Evolutionary conservation across 768 basidiomycete genomes (phyloP), one percentile per base, ranked within the genome.

Genomic region (Lactarius sp.): DNA sequence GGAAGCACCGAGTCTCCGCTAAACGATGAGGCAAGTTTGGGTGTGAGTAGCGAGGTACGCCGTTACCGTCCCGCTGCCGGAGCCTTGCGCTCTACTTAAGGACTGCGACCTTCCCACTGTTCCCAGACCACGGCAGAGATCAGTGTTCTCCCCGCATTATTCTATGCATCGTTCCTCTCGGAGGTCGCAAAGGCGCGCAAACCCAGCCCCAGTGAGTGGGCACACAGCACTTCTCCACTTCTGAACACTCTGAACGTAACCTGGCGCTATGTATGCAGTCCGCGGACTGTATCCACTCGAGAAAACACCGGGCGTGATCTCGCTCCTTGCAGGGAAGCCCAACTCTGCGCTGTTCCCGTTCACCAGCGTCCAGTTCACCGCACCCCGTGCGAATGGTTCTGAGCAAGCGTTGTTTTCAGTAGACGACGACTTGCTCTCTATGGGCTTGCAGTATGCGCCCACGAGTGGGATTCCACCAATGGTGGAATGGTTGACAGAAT

Each of bases 261-360:
- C 33, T 44, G 8, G 14, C 31, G 13, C 46, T n/a, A 42, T 36
- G 8, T n/a, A 18, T 33, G 12, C 69, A 84, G 82, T 85, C 60
- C 79, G 83, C 34, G 76, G 85, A 14, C 80, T 96, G n/a, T 81
- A 85, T 61, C 92, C 86, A 0, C 79, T 94, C 33, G 96, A 98
- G 74, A 79, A 80, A 22, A 81, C 77, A 0, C 92, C 94, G 0
- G 90, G 90, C 0, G 72, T 92, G 42, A 85, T 94, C 60, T 91
- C 88, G 3, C 73, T 94, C 37, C 83, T 95, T 7, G 94, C 94
- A 0, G 96, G 96, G 33, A 94, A 95, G 74, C 96, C 96, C 6
- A 95, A 96, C 70, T 81, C 86, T 8, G 77, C 80, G n/a, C 89
- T 92, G 20, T 98, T 98, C 77, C 96, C 96, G 1, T 91, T 98